A percentile compares a stretch with the other conserved stretches of the same genome.
Conservation (phyloP, 2,329 filamentous ascomycete species). For the Chrysoporthe deuterocubensis region DNA sequence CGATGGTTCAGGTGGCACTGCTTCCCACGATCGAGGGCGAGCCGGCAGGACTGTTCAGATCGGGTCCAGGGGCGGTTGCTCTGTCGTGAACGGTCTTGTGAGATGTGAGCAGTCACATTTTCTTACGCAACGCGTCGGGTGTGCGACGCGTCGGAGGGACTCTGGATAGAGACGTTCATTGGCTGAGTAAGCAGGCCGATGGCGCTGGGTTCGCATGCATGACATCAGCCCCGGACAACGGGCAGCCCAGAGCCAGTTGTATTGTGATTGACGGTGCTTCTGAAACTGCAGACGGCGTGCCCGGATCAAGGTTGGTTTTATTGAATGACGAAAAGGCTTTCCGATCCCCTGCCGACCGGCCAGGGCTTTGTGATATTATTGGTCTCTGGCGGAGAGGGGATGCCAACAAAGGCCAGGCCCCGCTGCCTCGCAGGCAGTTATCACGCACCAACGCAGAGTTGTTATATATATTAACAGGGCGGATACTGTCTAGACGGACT, state of each 20-base stretch:
- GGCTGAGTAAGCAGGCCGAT: neutral
- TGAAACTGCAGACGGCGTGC: neutral
- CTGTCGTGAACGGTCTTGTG: neutral
- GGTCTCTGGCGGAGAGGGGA: neutral
- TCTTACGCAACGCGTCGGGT: neutral
- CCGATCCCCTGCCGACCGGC: constrained; percentile 11
- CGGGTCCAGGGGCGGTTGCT: neutral
- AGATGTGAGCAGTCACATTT: neutral
- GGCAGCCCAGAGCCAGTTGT: neutral
- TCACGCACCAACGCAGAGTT: neutral
- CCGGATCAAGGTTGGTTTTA: constrained; percentile 1
- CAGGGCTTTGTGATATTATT: constrained; percentile 1
- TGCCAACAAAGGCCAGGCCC: constrained; percentile 5
- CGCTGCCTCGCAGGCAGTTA: constrained; percentile 7
- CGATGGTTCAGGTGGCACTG: neutral
- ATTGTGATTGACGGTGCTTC: neutral
- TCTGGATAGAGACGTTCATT: neutral
- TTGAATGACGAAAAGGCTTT: constrained; percentile 12
- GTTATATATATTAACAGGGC: neutral
- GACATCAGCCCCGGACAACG: neutral
- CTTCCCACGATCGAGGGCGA: neutral
- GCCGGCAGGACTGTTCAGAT: neutral
- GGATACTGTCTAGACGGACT: neutral
- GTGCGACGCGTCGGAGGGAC: neutral
- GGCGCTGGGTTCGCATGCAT: neutral